Conservation (phyloP, 1,284 basidiomycete genomes). For the Neotropicomus parvogracilis region DNA sequence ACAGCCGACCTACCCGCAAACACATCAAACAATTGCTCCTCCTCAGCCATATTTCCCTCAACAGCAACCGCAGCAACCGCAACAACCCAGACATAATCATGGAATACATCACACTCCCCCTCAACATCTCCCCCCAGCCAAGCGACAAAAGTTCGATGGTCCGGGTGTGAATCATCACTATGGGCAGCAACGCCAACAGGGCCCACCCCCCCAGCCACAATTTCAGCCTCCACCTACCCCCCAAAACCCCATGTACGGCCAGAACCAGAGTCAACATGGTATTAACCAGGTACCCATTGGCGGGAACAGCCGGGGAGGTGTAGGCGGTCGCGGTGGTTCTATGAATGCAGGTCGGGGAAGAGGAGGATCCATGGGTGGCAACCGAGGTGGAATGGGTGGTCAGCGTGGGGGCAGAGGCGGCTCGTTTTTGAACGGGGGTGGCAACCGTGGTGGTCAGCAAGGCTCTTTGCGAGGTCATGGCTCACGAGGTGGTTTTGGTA, state of each 20-base stretch:
- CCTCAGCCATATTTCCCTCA: slow-evolving; percentile 41
- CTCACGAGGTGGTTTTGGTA: slow-evolving; percentile 59
- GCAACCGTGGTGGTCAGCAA: slow-evolving; percentile 31
- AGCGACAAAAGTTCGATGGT: slow-evolving; percentile 80
- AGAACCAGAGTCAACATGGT: slow-evolving; percentile 39
- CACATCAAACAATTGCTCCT: slow-evolving; percentile 34
- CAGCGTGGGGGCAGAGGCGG: slow-evolving; percentile 38
- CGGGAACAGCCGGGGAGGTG: slow-evolving; percentile 41
- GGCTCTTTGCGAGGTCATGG: slow-evolving; percentile 53
- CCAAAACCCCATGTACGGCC: slow-evolving; percentile 43
- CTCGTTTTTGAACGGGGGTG: slow-evolving; percentile 39
- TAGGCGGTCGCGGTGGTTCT: slow-evolving; percentile 32
- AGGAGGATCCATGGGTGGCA: slow-evolving; percentile 45
- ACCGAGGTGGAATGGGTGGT: slow-evolving; percentile 40
- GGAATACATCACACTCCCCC: slow-evolving; percentile 59
- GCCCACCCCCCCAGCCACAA: slow-evolving; percentile 34
- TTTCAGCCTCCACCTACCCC: slow-evolving; percentile 49
- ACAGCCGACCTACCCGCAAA: slow-evolving; percentile 35
- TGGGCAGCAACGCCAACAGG: slow-evolving; percentile 38
- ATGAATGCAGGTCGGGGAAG: slow-evolving; percentile 42
- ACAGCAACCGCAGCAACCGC: slow-evolving; percentile 46
- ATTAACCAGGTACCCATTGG: slow-evolving; percentile 42
- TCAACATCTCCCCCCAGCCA: slow-evolving; percentile 73
- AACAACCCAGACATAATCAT: slow-evolving; percentile 45
- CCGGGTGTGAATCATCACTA: slow-evolving; percentile 51